Evolutionary conservation across 2,329 filamentous ascomycete genomes (phyloP).

Genomic region (Nannizziopsis barbatae): DNA sequence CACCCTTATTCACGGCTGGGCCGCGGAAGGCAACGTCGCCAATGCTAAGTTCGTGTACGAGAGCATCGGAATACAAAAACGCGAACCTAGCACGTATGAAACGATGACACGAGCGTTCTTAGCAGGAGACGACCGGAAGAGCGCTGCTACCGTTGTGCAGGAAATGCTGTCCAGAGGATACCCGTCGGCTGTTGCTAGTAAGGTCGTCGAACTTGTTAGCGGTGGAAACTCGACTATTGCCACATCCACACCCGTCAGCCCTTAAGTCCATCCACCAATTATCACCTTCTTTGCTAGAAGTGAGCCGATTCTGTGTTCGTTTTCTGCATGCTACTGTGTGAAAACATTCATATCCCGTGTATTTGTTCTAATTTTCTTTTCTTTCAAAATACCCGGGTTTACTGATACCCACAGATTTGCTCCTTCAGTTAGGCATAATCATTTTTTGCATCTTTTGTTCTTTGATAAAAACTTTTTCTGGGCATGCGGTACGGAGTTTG

Average conservation of each 20-base stretch:
- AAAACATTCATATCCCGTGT: background rate
- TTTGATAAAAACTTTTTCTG: constrained; percentile 6
- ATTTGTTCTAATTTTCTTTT: background rate
- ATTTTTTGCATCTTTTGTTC: background rate
- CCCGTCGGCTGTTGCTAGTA: constrained; percentile 80
- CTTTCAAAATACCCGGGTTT: constrained; percentile 8
- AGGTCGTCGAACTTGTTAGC: constrained; percentile 81
- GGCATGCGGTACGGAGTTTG: background rate
- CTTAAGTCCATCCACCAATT: too few relatives aligned
- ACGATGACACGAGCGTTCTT: constrained; percentile 94
- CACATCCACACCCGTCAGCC: background rate
- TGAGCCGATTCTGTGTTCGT: background rate
- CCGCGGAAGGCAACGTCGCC: constrained; percentile 64
- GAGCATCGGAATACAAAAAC: constrained; percentile 61
- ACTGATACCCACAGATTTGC: constrained; percentile 4
- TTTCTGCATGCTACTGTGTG: background rate
- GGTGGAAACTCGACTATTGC: constrained; percentile 17
- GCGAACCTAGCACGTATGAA: constrained; percentile 96
- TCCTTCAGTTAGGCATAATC: constrained; percentile 6
- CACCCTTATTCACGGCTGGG: constrained; percentile 95
- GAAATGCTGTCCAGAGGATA: constrained; percentile 90
- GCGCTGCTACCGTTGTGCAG: constrained; percentile 65
- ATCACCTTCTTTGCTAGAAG: too few relatives aligned
- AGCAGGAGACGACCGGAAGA: constrained; percentile 64
- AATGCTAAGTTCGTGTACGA: constrained; percentile 73